A percentile compares a stretch with the other conserved stretches of the same genome.
phyloP scores from a whole-genome alignment of 2,329 filamentous ascomycete species.

The Stachybotrys chartarum region DNA sequence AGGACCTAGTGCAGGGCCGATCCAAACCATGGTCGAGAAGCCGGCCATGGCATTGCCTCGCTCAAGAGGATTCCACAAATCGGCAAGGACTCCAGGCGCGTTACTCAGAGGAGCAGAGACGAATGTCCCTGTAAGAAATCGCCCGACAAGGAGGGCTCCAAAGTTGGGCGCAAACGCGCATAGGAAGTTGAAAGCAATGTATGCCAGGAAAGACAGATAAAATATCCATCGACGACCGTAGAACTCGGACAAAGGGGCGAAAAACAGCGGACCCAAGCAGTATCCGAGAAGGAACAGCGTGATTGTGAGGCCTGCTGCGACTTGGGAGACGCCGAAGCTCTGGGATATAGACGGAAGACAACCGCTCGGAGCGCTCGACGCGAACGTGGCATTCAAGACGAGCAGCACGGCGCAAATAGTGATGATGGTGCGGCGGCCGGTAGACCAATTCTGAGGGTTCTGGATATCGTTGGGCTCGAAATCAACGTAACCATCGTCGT shows the following conservation, averaged over 20 bases:
- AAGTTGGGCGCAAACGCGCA: constrained; percentile 50
- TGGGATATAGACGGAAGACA: constrained; percentile 20
- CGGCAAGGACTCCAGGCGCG: constrained; percentile 43
- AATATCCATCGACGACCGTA: constrained; percentile 49
- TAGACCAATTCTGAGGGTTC: constrained; percentile 41
- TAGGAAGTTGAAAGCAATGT: constrained; percentile 43
- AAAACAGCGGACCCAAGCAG: constrained; percentile 50
- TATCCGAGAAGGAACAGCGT: constrained; percentile 50
- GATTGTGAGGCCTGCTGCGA: constrained; percentile 41
- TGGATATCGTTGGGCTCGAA: constrained; percentile 44
- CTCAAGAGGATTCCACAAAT: constrained; percentile 45
- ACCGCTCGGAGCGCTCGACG: constrained; percentile 26
- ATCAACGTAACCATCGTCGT: constrained; percentile 41
- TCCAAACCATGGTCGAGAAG: constrained; percentile 46
- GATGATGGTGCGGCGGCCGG: constrained; percentile 28
- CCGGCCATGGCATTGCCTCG: constrained; percentile 47
- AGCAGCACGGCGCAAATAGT: constrained; percentile 35
- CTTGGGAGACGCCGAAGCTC: constrained; percentile 36
- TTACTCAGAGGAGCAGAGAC: constrained; percentile 43
- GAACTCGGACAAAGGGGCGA: constrained; percentile 50
- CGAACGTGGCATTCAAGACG: constrained; percentile 49
- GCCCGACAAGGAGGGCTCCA: constrained; percentile 41
- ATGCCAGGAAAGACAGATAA: constrained; percentile 39
- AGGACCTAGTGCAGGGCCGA: constrained; percentile 45
- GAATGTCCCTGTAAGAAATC: constrained; percentile 49